Percentiles rank a stretch among this genome's conserved stretches.
Evolutionary conservation across 306 rosid species (phyloP).

Genomic region (Sophora flavescens): DNA sequence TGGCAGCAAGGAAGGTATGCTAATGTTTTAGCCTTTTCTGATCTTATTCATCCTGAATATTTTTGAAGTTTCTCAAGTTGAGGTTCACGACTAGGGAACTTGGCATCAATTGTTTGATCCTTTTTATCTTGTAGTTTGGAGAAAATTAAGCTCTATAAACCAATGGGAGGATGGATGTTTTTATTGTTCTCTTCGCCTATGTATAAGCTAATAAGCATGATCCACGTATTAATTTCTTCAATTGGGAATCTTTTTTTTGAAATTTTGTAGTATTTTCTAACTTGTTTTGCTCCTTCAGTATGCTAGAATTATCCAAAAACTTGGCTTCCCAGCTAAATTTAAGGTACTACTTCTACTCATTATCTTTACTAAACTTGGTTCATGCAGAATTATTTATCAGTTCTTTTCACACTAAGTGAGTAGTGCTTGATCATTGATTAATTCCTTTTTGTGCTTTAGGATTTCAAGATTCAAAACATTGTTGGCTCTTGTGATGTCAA

Average conservation of each 20-base stretch:
- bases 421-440: constrained; percentile 4
- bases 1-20: constrained; percentile 92
- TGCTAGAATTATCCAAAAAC: constrained; percentile 88
- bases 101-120: constrained; percentile 3
- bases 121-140: constrained; percentile 1
- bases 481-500: constrained; percentile 93
- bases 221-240: neutral
- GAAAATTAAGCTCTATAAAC: constrained; percentile 19
- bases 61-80: constrained; percentile 23
- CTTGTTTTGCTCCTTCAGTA: constrained; percentile 61
- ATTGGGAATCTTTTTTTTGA: neutral
- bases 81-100: neutral
- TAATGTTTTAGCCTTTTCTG: neutral
- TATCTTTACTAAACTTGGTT: constrained; percentile 24
- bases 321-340: constrained; percentile 83
- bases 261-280: constrained; percentile 22
- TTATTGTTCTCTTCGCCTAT: constrained; percentile 20
- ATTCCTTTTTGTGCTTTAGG: constrained; percentile 43
- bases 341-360: constrained; percentile 57
- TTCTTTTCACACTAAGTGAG: neutral
- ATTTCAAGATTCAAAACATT: constrained; percentile 87
- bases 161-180: constrained; percentile 7
- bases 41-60: constrained; percentile 14
- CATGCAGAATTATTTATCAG: constrained; percentile 15
- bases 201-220: neutral